phyloP scores from a whole-genome alignment of 176 grass and related monocot species.

The Bolboschoenus planiculmis region DNA sequence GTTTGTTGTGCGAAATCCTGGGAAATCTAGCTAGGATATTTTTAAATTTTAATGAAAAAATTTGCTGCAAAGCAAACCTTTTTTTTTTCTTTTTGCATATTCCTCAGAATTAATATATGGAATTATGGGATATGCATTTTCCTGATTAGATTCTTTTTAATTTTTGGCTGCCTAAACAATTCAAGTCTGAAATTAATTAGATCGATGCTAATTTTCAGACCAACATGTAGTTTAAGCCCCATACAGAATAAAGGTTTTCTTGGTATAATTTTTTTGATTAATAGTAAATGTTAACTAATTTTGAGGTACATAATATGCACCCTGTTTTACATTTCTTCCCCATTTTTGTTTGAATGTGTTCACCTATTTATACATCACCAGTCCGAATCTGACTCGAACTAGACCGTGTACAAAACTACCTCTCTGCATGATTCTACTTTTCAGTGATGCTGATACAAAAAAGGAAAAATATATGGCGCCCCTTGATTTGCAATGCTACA shows the following conservation, averaged over 20 bases:
- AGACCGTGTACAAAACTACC: not conserved
- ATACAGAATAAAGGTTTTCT: no score
- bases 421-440: not conserved
- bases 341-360: not conserved
- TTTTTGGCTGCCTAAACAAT: not conserved
- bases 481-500: no score
- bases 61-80: not conserved
- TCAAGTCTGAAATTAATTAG: not conserved
- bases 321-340: no score
- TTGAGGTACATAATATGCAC: no score
- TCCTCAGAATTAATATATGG: not conserved
- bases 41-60: not conserved
- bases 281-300: no score
- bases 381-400: not conserved
- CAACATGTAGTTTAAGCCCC: no score
- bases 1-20: not conserved
- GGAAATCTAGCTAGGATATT: constrained; percentile 5
- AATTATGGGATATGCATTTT: not conserved
- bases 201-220: no score
- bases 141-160: not conserved
- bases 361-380: not conserved
- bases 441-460: not conserved
- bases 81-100: constrained; percentile 9
- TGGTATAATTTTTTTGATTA: no score
- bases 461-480: no score